Evolutionary conservation across 306 rosid genomes (phyloP).

Genomic region (Gastrolobium villosum): DNA sequence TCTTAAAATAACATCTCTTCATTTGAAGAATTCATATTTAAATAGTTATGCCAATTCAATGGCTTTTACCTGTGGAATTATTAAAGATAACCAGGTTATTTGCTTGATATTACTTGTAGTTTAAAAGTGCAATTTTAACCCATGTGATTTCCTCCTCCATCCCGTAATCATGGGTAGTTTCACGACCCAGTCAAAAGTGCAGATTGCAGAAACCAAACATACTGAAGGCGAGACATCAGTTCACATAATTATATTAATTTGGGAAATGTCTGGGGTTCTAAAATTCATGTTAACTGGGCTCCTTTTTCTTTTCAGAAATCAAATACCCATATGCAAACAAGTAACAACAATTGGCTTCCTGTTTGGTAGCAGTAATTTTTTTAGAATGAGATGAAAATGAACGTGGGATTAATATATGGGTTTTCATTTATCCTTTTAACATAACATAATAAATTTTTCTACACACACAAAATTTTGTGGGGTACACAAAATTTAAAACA

Average conservation of each 20-base stretch:
- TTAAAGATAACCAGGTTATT: background rate
- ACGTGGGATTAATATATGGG: too few species aligned
- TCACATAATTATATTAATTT: constrained; percentile 1
- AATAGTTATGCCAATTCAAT: background rate
- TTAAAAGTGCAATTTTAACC: background rate
- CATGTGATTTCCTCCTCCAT: background rate
- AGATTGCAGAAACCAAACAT: background rate
- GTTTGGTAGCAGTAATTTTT: too few species aligned
- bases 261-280: background rate
- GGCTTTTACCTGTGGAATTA: too few species aligned
- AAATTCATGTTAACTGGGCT: background rate
- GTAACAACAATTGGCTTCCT: background rate
- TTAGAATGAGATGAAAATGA: too few species aligned
- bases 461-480: too few species aligned
- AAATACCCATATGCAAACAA: too few species aligned
- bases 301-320: background rate
- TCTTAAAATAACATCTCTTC: background rate
- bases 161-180: background rate
- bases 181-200: background rate
- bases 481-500: too few species aligned
- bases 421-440: too few species aligned
- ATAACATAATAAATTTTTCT: too few species aligned
- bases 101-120: background rate
- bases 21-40: background rate
- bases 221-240: background rate